Evolutionary conservation across 345 rosid genomes (phyloP).

Genomic region (Bruguiera gymnorhiza): DNA sequence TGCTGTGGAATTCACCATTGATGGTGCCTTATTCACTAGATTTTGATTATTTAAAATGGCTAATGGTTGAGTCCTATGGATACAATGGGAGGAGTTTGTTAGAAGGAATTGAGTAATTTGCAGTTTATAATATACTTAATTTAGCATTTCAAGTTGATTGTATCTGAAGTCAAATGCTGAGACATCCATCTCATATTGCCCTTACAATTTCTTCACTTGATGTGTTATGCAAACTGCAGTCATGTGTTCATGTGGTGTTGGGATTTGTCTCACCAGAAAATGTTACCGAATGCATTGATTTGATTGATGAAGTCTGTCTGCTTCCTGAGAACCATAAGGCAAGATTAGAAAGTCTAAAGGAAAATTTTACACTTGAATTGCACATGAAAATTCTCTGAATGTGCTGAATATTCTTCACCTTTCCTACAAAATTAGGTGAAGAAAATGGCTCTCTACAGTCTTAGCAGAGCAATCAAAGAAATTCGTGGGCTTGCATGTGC

Average conservation of each 20-base stretch:
- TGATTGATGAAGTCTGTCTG: constrained; percentile 61
- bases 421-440: constrained; percentile 51
- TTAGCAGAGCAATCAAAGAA: constrained; percentile 62
- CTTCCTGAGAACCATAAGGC: constrained; percentile 67
- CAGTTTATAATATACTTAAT: too few relatives aligned
- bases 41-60: too few relatives aligned
- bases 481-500: constrained; percentile 65
- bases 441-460: constrained; percentile 72
- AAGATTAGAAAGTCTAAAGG: constrained; percentile 65
- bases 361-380: constrained; percentile 19
- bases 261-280: constrained; percentile 87
- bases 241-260: constrained; percentile 81
- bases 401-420: not conserved
- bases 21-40: too few relatives aligned
- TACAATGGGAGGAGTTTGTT: too few relatives aligned
- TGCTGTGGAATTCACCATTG: too few relatives aligned
- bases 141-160: too few relatives aligned
- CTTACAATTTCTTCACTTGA: constrained; percentile 3
- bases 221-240: constrained; percentile 42
- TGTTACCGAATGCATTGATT: constrained; percentile 51
- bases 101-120: too few relatives aligned
- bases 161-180: too few relatives aligned
- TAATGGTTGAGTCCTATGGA: too few relatives aligned
- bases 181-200: not conserved
- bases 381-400: constrained; percentile 2